These are phyloP conservation scores for Penicillium thymicola DNA, from an alignment of 2,329 filamentous ascomycete species.

Conservation along the genomic window DNA sequence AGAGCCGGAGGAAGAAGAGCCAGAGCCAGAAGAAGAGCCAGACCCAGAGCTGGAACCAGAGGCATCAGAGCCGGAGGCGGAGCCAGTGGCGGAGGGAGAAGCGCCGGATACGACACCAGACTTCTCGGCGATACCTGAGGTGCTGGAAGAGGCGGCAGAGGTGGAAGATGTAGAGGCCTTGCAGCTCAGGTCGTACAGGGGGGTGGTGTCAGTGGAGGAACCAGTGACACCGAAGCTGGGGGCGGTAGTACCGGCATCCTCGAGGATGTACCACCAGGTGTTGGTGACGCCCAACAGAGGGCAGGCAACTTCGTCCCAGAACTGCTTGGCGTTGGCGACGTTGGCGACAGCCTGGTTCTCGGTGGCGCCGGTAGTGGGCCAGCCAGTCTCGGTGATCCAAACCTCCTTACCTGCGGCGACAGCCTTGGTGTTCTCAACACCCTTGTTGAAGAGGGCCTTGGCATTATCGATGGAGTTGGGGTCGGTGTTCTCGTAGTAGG, in stretches of 20 bases:
- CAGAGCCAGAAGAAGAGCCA: not conserved
- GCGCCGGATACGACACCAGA: constrained; percentile 21
- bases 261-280: constrained; percentile 46
- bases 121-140: constrained; percentile 10
- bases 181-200: constrained; percentile 40
- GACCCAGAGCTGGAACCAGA: constrained; percentile 2
- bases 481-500: constrained; percentile 73
- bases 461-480: constrained; percentile 64
- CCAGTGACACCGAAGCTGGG: constrained; percentile 42
- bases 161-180: constrained; percentile 21
- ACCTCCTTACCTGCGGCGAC: constrained; percentile 66
- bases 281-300: constrained; percentile 44
- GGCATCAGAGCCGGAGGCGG: constrained; percentile 8
- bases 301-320: constrained; percentile 78
- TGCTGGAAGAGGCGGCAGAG: constrained; percentile 19
- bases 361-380: constrained; percentile 69
- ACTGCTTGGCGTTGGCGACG: constrained; percentile 68
- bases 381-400: constrained; percentile 88
- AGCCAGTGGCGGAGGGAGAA: constrained; percentile 12
- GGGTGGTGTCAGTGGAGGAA: constrained; percentile 33
- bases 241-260: constrained; percentile 36
- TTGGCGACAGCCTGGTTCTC: constrained; percentile 62
- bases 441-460: constrained; percentile 65
- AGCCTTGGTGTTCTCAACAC: constrained; percentile 58
- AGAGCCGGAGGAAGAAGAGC: constrained; percentile 1